Evolutionary conservation across 2,329 filamentous ascomycete species (phyloP), one percentile per base, ranked within the genome.

Genomic region (Talaromyces pinophilus): DNA sequence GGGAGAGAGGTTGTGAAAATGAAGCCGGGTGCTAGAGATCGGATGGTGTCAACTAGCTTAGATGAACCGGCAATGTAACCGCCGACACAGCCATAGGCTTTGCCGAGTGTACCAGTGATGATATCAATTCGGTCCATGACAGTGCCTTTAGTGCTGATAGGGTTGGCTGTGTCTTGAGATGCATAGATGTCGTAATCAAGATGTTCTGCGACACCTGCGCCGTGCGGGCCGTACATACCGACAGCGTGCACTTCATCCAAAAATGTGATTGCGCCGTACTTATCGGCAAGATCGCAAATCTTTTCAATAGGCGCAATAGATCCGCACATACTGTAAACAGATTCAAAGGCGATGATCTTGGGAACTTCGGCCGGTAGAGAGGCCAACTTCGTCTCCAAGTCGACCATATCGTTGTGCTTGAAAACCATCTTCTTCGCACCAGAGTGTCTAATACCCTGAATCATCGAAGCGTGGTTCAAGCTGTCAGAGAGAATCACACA

Each of bases 311-410:
- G 95, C 0, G 93, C 95, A 76, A 99, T 92, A 17, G 93, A 97
- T 69, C 95, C 95, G 77, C 95, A 99, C 95, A 99, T 99, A 83
- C 93, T 97, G 82, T 99, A 99, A 3, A 99, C 95, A 35, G 93
- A 97, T 82, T 99, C 95, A 71, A 98, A 99, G 2, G 95, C 95
- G 71, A 99, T 99, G 71, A 99, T 97, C 84, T 99, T 99, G 66
- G 95, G 95, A 42, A 92, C 87, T 68, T 95, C 86, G 0, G 91
- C 82, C 0, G 94, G 93, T 50, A 99, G 85, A 13, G 93, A 91
- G 2, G 93, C 93, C 70, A 99, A 85, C 81, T 99, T 98, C 61
- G 88, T 88, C 82, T 99, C 95, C 17, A 99, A 84, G 74, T 99
- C 95, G 50, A 85, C 88, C n/a, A 98, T 81, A 74, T 99, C 93